Base-by-base conservation (phyloP, 2,329 filamentous ascomycete species). In the Myrmaecium sp. region DNA sequence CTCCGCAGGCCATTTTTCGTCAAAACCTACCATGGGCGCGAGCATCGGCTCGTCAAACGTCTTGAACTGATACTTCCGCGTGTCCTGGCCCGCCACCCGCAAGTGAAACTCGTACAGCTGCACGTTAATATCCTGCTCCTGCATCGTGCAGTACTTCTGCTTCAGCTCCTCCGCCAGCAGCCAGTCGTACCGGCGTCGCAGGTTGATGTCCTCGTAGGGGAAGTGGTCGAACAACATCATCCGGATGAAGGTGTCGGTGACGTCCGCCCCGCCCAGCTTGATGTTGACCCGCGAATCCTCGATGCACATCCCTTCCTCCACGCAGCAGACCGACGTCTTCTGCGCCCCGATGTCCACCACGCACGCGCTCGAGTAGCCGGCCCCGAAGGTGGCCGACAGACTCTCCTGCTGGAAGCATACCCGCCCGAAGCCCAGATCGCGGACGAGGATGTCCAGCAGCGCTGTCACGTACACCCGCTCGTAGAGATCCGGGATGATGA, bases 151-250 rank as follows among this genome's bases (percentile, higher is more conserved):
- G 45, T 81, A 76, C 47, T 83, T 92, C 40, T 77, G 79, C 60
- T 98, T 98, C 32, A 98, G 61, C 56, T 98, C 89, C 51, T 98
- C 89, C 2, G 86, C 86, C 14, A 98, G 64, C 19, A 95, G 55
- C 39, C 86, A 94, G 48, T 98, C 89, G 43, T 94, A 91, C 25
- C 89, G 71, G 28, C 83, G 69, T 49, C 72, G 74, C 15, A 98
- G 62, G 46, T 98, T 93, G 55, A 98, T 91, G 12, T 94, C 84
- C 25, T 77, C 68, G 48, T 98, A 98, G 4, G 91, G 86, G 41
- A 98, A 94, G 42, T 89, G 78, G 49, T 94, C 84, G 52, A 78
- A 83, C 3, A 98, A 69, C 77, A 95, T 83, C 86, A 95, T 95
- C 55, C 89, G 93, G 48, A 93, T 66, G 43, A 98, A 94, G 0